Percentiles rank a stretch among this genome's conserved stretches.
These are phyloP conservation scores for Pichia sporocuriosa DNA, from an alignment of 805 yeast genomes.

Conservation along the genomic window DNA sequence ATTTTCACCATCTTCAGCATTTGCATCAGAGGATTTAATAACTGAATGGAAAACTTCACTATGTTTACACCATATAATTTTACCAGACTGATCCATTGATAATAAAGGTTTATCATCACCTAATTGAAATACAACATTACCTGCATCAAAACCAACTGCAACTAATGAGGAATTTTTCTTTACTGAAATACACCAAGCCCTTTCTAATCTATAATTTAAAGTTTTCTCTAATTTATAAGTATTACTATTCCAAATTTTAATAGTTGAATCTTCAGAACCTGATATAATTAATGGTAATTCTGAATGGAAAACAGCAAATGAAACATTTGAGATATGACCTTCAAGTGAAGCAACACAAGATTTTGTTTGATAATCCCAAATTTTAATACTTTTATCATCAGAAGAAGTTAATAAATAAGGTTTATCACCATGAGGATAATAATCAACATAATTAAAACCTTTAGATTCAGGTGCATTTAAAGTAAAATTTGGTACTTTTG, in stretches of 20 bases:
- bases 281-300: conserved; percentile 90
- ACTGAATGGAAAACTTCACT: conserved; percentile 82
- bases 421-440: conserved; percentile 94
- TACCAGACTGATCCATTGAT: conserved; percentile 91
- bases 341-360: conserved; percentile 89
- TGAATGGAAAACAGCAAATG: conserved; percentile 97
- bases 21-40: conserved; percentile 59
- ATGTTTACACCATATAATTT: conserved; percentile 84
- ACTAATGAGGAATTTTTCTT: conserved; percentile 69
- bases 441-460: conserved; percentile 94
- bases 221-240: conserved; percentile 93
- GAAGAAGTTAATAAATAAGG: conserved; percentile 90
- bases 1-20: conserved; percentile 68
- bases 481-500: conserved; percentile 83
- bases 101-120: conserved; percentile 93
- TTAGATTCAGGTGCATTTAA: conserved; percentile 83
- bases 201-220: conserved; percentile 82
- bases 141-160: conserved; percentile 93
- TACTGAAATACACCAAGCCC: conserved; percentile 92
- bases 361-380: conserved; percentile 98
- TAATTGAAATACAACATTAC: conserved; percentile 77
- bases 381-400: conserved; percentile 81
- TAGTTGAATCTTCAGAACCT: conserved; percentile 94
- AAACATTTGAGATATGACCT: conserved; percentile 91
- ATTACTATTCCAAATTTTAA: conserved; percentile 91